Conservation (phyloP, 306 rosid genomes). For the Crotalaria pallida region DNA sequence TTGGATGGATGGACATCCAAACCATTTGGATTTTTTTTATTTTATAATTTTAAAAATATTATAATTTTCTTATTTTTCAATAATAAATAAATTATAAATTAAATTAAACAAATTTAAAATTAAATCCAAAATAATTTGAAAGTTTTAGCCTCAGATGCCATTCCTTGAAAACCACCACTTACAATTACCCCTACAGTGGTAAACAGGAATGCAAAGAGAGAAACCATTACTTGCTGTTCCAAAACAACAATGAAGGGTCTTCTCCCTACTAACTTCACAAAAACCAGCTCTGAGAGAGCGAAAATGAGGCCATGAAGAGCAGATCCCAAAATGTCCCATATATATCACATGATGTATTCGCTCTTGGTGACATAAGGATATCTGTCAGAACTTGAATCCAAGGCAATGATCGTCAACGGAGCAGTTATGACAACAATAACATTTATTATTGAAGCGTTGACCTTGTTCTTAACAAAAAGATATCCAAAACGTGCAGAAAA, state of each 20-base stretch:
- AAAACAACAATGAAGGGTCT: constrained; percentile 81
- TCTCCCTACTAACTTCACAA: constrained; percentile 55
- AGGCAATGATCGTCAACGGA: constrained; percentile 67
- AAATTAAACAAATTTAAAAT: no score
- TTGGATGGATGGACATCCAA: no score
- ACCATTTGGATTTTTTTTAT: no score
- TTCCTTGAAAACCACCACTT: constrained; percentile 54
- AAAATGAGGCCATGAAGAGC: constrained; percentile 94
- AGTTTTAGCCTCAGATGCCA: constrained; percentile 54
- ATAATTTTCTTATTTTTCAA: no score
- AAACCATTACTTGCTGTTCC: constrained; percentile 91
- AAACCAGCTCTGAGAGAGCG: constrained; percentile 79
- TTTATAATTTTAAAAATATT: no score
- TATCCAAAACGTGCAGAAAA: constrained; percentile 78
- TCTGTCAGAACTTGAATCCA: constrained; percentile 83
- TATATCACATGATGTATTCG: constrained; percentile 65
- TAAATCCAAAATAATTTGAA: no score
- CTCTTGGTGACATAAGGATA: constrained; percentile 37
- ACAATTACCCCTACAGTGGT: constrained; percentile 59
- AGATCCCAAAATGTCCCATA: constrained; percentile 87
- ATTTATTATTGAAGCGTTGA: constrained; percentile 65
- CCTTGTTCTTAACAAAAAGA: constrained; percentile 61
- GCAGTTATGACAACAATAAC: constrained; percentile 63
- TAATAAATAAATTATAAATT: no score
- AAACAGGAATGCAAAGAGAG: constrained; percentile 61